phyloP scores from a whole-genome alignment of 179 eudicot species.

The Spinacia oleracea region DNA sequence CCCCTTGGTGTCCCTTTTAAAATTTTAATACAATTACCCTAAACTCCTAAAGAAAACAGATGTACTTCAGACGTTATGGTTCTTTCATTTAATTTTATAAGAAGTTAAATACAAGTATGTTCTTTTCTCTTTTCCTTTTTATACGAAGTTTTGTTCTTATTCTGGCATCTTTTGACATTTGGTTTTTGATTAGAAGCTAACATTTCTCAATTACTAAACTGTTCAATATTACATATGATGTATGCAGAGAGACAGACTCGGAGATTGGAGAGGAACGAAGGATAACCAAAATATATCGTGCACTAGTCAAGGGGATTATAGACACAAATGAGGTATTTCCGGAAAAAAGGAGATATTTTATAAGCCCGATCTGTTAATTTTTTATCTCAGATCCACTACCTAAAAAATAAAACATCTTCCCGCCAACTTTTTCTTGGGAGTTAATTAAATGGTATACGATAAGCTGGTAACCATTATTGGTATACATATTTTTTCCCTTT shows the following conservation, averaged over 20 bases:
- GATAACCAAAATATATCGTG: slow-evolving; percentile 78
- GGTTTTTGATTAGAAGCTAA: neutral
- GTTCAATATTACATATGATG: neutral
- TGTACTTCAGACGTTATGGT: too few relatives aligned
- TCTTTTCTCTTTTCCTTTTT: too few relatives aligned
- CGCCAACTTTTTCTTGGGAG: neutral
- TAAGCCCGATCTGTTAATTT: too few relatives aligned
- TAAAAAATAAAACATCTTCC: too few relatives aligned
- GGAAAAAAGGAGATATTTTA: neutral
- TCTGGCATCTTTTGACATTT: neutral
- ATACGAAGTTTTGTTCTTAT: too few relatives aligned
- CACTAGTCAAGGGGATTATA: slow-evolving; percentile 70
- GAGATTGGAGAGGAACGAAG: slow-evolving; percentile 38
- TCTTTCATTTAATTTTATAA: too few relatives aligned
- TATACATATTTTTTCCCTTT: neutral
- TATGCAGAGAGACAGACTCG: slow-evolving; percentile 38
- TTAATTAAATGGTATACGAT: neutral
- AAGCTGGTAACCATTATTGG: neutral
- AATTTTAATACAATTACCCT: too few relatives aligned
- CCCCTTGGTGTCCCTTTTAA: too few relatives aligned
- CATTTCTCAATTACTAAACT: neutral
- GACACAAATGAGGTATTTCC: slow-evolving; percentile 63
- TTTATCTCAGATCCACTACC: too few relatives aligned
- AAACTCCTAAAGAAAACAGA: too few relatives aligned
- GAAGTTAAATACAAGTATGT: too few relatives aligned